Evolutionary conservation across 306 rosid genomes (phyloP), one percentile per base, ranked within the genome.

Genomic region (Lablab purpureus): DNA sequence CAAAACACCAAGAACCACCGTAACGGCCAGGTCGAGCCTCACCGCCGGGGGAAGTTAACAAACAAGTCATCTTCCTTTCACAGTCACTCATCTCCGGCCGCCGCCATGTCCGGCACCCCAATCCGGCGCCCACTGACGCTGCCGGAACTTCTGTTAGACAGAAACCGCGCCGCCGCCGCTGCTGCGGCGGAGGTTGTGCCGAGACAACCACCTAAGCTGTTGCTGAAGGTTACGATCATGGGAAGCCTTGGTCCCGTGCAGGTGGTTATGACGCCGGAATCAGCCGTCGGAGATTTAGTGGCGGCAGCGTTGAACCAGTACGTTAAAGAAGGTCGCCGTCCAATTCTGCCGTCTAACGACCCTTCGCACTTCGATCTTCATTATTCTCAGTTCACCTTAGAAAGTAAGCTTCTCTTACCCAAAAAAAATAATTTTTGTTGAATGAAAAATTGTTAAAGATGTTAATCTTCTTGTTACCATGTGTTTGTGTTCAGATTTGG

Each of bases 381-480:
- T 73, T 95, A 95, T 71, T 92, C 98, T 3, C 99, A 95, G 84
- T 95, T 95, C 81, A 90, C 94, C 84, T 72, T 95, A 85, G 98
- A 95, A 89, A 89, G 99, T 95, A 80, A 85, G 92, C 18, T 1
- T 9, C 10, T 10, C 2, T 0, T 9, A 4, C 11, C n/a, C 1
- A 13, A 45, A 9, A 28, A 17, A n/a, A 40, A 5, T 18, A 21
- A 50, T 49, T 25, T 54, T 4, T 25, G 13, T 25, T 21, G 21
- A 40, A 41, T 4, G 21, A 15, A 19, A 64, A 45, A 13, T 56
- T 4, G 30, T 55, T 10, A 21, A 37, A 13, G 37, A 67, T 52
- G 14, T 49, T 67, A 12, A 43, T 43, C 10, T 68, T 59, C 4
- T 11, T 28, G 36, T 9, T 66, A 10, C 3, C n/a, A n/a, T 9